Evolutionary conservation across 1,284 basidiomycete species (phyloP), one percentile per base, ranked within the genome.

Genomic region (Tilletiopsis washingtonensis): DNA sequence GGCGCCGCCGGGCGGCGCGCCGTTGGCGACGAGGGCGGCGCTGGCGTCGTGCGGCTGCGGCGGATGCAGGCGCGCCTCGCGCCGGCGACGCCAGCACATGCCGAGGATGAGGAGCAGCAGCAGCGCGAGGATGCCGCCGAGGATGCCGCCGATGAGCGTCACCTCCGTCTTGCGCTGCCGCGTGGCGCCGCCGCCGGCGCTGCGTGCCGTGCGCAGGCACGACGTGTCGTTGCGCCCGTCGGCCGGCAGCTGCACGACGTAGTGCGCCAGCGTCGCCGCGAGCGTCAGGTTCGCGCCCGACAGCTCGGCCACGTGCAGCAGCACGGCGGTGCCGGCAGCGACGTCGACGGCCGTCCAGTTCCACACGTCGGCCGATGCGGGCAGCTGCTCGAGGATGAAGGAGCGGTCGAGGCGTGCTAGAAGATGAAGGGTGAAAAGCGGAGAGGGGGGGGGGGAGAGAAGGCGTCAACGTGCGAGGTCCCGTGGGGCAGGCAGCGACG

Each of bases 331-430:
- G 19, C 43, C 43, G 5, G 43, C 43, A 19, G 25, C 7, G 26
- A 45, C 11, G 17, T 45, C 37, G 11, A 45, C 43, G 17, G 43
- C 43, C n/a, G 43, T 14, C 43, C 43, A 45, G 9, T 5, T 32
- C 20, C 25, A 45, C 11, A 17, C 5, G 17, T 9, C 27, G 5
- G 29, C 27, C 14, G 20, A n/a, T 6, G 38, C 15, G 45, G 54
- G 1, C 15, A 53, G 2, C 56, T 59, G 23, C 51, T 39, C 21
- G 9, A 36, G n/a, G 21, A 47, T 4, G 17, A 53, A 41, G 36
- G 55, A 48, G 39, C 47, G 48, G 0, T 26, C n/a, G 20, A 15
- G 19, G 27, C 37, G 21, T 4, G 6, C 17, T 34, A n/a, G n/a
- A n/a, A n/a, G n/a, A n/a, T n/a, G n/a, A n/a, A n/a, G n/a, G n/a